A percentile compares a stretch with the other conserved stretches of the same genome.
phyloP scores from a whole-genome alignment of 176 grass and related monocot genomes.

The Oryza rufipogon region DNA sequence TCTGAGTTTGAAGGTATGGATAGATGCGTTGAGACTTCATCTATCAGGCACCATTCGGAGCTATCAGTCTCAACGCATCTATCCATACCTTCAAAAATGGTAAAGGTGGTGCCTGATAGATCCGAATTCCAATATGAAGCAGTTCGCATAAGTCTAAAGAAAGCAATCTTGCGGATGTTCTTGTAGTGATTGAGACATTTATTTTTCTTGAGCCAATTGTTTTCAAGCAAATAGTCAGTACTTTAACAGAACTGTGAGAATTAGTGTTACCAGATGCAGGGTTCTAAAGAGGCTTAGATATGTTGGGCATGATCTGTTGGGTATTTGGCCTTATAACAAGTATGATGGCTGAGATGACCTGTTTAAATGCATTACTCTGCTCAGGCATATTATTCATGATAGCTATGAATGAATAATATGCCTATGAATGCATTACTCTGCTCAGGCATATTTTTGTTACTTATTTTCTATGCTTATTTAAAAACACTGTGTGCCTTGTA shows the following conservation, averaged over 20 bases:
- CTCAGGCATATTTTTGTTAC: not conserved
- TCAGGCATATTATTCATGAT: not conserved
- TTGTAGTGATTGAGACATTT: not conserved
- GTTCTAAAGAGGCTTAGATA: not conserved
- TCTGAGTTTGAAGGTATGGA: not conserved
- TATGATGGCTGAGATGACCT: slow-evolving; percentile 2
- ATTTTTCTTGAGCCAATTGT: not conserved
- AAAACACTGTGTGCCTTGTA: not conserved
- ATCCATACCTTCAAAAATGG: too few species aligned
- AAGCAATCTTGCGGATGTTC: not conserved
- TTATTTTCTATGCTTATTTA: slow-evolving; percentile 10
- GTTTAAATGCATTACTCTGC: not conserved
- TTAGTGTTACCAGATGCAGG: not conserved
- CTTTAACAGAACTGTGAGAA: not conserved
- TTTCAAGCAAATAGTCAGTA: not conserved
- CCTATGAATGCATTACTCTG: not conserved
- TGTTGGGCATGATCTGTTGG: not conserved
- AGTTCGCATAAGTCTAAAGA: not conserved
- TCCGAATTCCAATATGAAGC: not conserved
- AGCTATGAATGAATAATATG: not conserved
- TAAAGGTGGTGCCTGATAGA: not conserved
- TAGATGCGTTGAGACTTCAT: not conserved
- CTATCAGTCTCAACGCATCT: too few species aligned
- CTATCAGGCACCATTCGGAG: not conserved
- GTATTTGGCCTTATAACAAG: not conserved